A percentile compares a stretch with the other conserved stretches of the same genome.
Conservation (phyloP, 306 rosid species). For the Rosa multiflora region DNA sequence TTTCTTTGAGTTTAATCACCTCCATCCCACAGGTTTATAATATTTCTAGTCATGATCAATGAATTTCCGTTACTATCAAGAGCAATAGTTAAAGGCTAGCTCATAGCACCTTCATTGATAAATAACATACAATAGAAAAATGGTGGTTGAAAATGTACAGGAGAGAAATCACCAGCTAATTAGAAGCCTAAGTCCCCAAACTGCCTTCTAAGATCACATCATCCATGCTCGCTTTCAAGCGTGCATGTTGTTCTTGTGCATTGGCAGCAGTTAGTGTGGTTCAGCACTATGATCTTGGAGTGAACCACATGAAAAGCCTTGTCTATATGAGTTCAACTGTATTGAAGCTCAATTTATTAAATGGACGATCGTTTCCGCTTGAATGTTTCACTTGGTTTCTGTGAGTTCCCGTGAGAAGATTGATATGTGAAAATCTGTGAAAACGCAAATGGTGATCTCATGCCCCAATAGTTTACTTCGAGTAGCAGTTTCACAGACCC, state of each 20-base stretch:
- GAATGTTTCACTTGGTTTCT: neutral
- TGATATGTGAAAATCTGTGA: neutral
- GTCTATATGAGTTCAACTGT: neutral
- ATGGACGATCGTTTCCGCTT: neutral
- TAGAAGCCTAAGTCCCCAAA: neutral
- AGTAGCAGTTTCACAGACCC: slow-evolving; percentile 13
- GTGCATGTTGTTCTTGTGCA: neutral
- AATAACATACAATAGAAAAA: neutral
- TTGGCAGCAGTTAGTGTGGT: neutral
- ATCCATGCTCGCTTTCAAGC: neutral
- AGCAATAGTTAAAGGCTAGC: neutral
- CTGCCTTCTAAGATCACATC: neutral
- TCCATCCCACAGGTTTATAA: neutral
- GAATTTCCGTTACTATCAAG: neutral
- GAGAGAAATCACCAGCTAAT: neutral
- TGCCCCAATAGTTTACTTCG: neutral
- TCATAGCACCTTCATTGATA: neutral
- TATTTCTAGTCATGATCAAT: neutral
- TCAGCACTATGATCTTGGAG: neutral
- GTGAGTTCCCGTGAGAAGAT: neutral
- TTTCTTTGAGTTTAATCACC: too few species aligned
- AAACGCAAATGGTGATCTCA: neutral
- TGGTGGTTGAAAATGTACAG: neutral
- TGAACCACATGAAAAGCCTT: neutral
- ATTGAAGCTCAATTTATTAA: neutral